Base-by-base conservation (phyloP, 164 flowering plant genomes). In the Santalum album region DNA sequence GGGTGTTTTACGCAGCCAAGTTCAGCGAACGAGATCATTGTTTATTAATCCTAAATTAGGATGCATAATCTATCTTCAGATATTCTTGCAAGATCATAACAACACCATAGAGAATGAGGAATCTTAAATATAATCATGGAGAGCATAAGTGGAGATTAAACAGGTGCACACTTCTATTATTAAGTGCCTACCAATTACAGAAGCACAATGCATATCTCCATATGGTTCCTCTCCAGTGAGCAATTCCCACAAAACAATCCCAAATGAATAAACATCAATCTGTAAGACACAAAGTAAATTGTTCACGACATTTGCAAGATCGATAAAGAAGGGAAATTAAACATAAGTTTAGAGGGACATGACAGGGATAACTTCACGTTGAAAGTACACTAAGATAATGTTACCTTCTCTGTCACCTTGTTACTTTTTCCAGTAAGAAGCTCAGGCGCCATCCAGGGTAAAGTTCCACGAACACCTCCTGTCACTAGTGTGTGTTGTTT, bases 371-470 rank as follows among this genome's bases (percentile, higher is more conserved):
- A n/a, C n/a, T n/a, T n/a, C n/a, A n/a, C n/a, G n/a, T n/a, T n/a
- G n/a, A n/a, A n/a, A n/a, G n/a, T n/a, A n/a, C n/a, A n/a, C n/a
- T n/a, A n/a, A n/a, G n/a, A n/a, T 9, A 22, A 20, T 9, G n/a
- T 65, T 69, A 87, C 98, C 76, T 90, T 90, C 65, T 90, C 98
- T 16, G 98, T 62, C 16, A 90, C 96, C 98, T 87, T 90, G 72
- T 75, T 73, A 59, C 78, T 82, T 81, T 90, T 90, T 44, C 95
- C 96, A 75, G 87, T 85, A 36, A 90, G 76, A 57, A 90, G 97
- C 63, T 90, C 97, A 44, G 97, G 97, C 57, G 97, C 97, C 97
- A 90, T 90, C 97, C 97, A 90, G 15, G 97, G 97, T 57, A 90
- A 75, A 55, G 97, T 90, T 59, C 98, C 98, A 66, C 98, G 95